Conservation (phyloP, 129 eudicot species). For the Arctium minus region DNA sequence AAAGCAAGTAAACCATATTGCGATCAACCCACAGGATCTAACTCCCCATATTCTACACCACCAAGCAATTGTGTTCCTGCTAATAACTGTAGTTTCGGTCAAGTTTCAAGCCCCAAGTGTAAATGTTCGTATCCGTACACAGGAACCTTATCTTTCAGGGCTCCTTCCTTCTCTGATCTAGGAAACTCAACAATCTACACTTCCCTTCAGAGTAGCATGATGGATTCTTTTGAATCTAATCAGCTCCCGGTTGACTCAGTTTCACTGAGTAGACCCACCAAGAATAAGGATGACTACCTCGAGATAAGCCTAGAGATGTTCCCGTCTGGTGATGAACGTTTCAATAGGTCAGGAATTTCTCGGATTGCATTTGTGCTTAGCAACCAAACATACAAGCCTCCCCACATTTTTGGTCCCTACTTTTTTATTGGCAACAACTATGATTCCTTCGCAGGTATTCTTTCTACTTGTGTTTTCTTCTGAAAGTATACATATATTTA, state of each 20-base stretch:
- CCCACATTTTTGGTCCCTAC: slow-evolving; percentile 68
- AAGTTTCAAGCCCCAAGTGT: slow-evolving; percentile 67
- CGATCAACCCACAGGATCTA: slow-evolving; percentile 29
- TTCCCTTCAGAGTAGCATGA: slow-evolving; percentile 40
- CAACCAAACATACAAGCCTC: slow-evolving; percentile 75
- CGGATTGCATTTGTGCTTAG: slow-evolving; percentile 53
- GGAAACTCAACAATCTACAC: slow-evolving; percentile 39
- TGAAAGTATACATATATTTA: background rate
- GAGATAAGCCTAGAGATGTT: slow-evolving; percentile 44
- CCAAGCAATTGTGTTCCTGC: slow-evolving; percentile 40
- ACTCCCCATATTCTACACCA: slow-evolving; percentile 47
- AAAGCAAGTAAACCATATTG: slow-evolving; percentile 35
- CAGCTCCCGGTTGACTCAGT: slow-evolving; percentile 65
- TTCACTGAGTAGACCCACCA: slow-evolving; percentile 48
- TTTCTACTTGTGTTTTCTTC: background rate
- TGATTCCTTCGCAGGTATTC: slow-evolving; percentile 52
- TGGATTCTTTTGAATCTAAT: slow-evolving; percentile 31
- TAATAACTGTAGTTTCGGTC: slow-evolving; percentile 35
- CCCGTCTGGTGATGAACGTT: slow-evolving; percentile 55
- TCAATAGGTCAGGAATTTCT: slow-evolving; percentile 60
- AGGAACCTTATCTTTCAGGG: slow-evolving; percentile 58
- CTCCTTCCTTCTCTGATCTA: slow-evolving; percentile 73
- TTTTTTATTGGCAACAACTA: slow-evolving; percentile 41
- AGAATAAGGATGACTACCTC: slow-evolving; percentile 45
- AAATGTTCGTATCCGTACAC: slow-evolving; percentile 68